phyloP scores from a whole-genome alignment of 352 stramenopile genomes.

The Albugo laibachii region DNA sequence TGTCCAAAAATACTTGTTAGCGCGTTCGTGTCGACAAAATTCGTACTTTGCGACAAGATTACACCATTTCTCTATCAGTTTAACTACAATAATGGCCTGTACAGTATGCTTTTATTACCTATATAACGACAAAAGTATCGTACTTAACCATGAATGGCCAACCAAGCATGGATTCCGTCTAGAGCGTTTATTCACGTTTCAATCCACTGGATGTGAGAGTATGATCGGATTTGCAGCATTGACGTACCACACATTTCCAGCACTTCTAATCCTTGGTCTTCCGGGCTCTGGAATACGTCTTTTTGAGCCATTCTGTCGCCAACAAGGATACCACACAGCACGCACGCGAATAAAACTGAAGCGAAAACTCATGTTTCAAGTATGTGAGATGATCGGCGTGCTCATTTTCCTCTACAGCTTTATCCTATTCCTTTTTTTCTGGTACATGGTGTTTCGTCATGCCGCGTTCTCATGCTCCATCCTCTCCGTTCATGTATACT shows the following conservation, averaged over 20 bases:
- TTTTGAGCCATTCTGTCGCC: slow-evolving; percentile 58
- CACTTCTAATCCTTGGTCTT: slow-evolving; percentile 34
- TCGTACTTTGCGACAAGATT: slow-evolving; percentile 59
- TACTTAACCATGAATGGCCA: slow-evolving; percentile 17
- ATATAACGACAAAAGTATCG: slow-evolving; percentile 24
- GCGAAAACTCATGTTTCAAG: slow-evolving; percentile 44
- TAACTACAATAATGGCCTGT: slow-evolving; percentile 18
- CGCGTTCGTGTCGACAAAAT: slow-evolving; percentile 38
- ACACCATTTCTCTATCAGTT: slow-evolving; percentile 18
- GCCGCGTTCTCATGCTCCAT: slow-evolving; percentile 32
- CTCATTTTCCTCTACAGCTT: slow-evolving; percentile 29
- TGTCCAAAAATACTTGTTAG: slow-evolving; percentile 35
- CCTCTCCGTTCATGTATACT: slow-evolving; percentile 30
- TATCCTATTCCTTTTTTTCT: slow-evolving; percentile 42
- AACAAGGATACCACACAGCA: slow-evolving; percentile 14
- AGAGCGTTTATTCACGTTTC: slow-evolving; percentile 36
- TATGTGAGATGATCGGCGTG: slow-evolving; percentile 39
- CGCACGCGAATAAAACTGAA: slow-evolving; percentile 52
- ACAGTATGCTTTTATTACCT: slow-evolving; percentile 53
- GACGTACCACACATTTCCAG: slow-evolving; percentile 42
- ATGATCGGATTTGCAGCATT: slow-evolving; percentile 55
- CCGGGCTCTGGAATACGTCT: slow-evolving; percentile 26
- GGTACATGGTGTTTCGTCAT: slow-evolving; percentile 71
- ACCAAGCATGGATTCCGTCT: slow-evolving; percentile 28
- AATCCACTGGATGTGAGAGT: slow-evolving; percentile 47